These are phyloP conservation scores for Ascochyta clinopodiicola DNA, from an alignment of 2,329 filamentous ascomycete species.

Conservation along the genomic window DNA sequence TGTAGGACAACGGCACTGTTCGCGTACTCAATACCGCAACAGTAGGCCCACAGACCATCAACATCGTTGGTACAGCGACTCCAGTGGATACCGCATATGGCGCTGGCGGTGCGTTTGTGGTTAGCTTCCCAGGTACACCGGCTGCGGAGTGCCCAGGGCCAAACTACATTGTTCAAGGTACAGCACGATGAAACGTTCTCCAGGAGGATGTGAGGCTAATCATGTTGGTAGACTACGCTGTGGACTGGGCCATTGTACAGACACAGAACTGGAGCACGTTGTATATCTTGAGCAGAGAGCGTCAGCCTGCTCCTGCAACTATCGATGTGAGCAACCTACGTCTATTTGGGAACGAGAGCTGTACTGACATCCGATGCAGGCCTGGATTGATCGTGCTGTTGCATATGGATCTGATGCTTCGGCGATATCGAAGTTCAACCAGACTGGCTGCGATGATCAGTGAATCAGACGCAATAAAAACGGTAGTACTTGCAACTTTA, in stretches of 20 bases:
- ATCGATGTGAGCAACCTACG: slow-evolving; percentile 26
- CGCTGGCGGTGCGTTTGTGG: slow-evolving; percentile 29
- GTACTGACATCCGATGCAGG: slow-evolving; percentile 9
- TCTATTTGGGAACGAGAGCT: neutral
- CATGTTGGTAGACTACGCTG: slow-evolving; percentile 24
- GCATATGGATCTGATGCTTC: slow-evolving; percentile 26
- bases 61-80: slow-evolving; percentile 31
- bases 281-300: slow-evolving; percentile 35
- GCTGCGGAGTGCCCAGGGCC: slow-evolving; percentile 30
- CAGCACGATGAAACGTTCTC: neutral
- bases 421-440: slow-evolving; percentile 26
- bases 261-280: slow-evolving; percentile 38
- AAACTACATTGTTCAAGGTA: slow-evolving; percentile 42
- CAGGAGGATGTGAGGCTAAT: neutral
- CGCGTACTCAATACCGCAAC: slow-evolving; percentile 33
- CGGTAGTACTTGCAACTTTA: too few species aligned
- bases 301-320: slow-evolving; percentile 24
- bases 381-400: slow-evolving; percentile 25
- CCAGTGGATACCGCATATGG: slow-evolving; percentile 32
- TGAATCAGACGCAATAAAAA: too few species aligned
- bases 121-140: slow-evolving; percentile 31
- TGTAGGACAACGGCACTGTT: slow-evolving; percentile 32
- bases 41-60: slow-evolving; percentile 20
- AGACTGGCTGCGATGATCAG: slow-evolving; percentile 21
- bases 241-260: slow-evolving; percentile 39